Evolutionary conservation across 192 early-diverging fungal genomes (phyloP).

Genomic region (Phycomyces blakesleeanus): DNA sequence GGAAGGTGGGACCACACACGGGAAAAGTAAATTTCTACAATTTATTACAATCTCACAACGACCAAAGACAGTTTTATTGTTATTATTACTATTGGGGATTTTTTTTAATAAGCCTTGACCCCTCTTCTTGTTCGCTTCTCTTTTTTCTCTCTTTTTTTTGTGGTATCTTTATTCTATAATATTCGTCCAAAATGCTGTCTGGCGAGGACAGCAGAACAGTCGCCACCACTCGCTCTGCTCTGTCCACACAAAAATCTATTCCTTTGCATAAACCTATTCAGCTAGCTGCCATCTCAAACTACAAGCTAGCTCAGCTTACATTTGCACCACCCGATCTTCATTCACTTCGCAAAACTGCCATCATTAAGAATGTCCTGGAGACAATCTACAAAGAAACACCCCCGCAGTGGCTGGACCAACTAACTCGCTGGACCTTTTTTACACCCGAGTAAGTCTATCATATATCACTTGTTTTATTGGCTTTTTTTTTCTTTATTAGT

Average conservation of each 20-base stretch:
- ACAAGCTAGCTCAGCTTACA: slow-evolving; percentile 39
- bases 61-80: too few relatives aligned
- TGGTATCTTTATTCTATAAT: not conserved
- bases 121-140: not conserved
- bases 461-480: not conserved
- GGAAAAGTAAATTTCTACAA: too few relatives aligned
- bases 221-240: not conserved
- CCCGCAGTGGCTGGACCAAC: slow-evolving; percentile 35
- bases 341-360: slow-evolving; percentile 35
- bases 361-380: slow-evolving; percentile 38
- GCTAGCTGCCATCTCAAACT: slow-evolving; percentile 39
- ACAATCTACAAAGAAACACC: slow-evolving; percentile 33
- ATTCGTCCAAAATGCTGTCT: not conserved
- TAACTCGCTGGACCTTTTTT: slow-evolving; percentile 39
- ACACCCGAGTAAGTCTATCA: slow-evolving; percentile 31
- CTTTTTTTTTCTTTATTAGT: too few relatives aligned
- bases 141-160: not conserved
- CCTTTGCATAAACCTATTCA: slow-evolving; percentile 35
- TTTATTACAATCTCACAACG: too few relatives aligned
- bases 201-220: not conserved
- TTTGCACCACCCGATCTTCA: slow-evolving; percentile 37
- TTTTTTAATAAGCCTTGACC: not conserved
- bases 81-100: not conserved
- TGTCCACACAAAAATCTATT: not conserved
- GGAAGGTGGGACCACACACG: too few relatives aligned